Conservation (phyloP, 164 flowering plant genomes). For the Berberis vulgaris region DNA sequence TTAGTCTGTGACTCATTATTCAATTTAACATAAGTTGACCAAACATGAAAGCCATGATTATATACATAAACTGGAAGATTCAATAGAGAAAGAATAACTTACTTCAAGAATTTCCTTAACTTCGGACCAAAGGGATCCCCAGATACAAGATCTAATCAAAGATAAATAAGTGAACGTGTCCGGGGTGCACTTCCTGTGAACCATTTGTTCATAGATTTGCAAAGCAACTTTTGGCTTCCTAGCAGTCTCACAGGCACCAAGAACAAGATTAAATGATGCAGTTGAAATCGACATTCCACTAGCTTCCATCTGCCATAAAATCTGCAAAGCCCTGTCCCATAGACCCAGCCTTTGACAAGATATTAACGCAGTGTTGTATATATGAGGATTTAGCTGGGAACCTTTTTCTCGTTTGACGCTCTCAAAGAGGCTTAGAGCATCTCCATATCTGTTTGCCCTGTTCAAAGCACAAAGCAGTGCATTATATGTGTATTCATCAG, state of each 20-base stretch:
- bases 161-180: constrained; percentile 72
- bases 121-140: constrained; percentile 78
- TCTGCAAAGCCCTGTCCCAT: constrained; percentile 77
- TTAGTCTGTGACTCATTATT: no score
- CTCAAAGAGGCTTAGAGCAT: constrained; percentile 64
- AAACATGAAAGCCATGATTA: neutral
- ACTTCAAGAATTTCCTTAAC: constrained; percentile 62
- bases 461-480: constrained; percentile 65
- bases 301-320: constrained; percentile 80
- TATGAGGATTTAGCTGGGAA: constrained; percentile 35
- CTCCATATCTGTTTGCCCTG: constrained; percentile 41
- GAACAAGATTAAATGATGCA: constrained; percentile 66
- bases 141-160: constrained; percentile 62
- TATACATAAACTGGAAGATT: neutral
- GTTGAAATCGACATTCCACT: constrained; percentile 40
- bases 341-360: constrained; percentile 66
- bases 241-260: constrained; percentile 76
- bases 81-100: constrained; percentile 17
- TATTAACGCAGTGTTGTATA: constrained; percentile 61
- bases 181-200: constrained; percentile 43
- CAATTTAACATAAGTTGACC: neutral
- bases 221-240: constrained; percentile 69
- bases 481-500: constrained; percentile 80
- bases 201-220: constrained; percentile 82
- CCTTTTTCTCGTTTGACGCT: constrained; percentile 30